Base-by-base conservation (phyloP, 1,284 basidiomycete species). In the Puccinia coronata region DNA sequence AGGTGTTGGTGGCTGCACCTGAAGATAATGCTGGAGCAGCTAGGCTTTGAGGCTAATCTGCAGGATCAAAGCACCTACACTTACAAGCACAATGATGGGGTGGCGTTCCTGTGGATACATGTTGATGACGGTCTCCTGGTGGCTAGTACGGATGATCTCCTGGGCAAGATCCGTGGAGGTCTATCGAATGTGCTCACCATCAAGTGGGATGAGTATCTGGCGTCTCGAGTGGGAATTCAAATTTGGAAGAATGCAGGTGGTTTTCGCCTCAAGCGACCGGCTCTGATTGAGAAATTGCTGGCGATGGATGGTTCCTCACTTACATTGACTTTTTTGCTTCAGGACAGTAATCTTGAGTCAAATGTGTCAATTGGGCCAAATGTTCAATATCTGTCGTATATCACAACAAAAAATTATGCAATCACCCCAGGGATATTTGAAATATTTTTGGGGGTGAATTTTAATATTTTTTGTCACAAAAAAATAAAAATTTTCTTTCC, bases 1-100 rank as follows among this genome's bases (percentile, higher is more conserved):
- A n/a, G n/a, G n/a, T n/a, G n/a, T n/a, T n/a, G 65, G 65, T 43
- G 36, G 36, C 39, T 9, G 12, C 47, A 43, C 20, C 47, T 72
- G 2, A 34, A 9, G n/a, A 23, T 2, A 5, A 49, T 18, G 1
- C 28, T 72, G n/a, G 31, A 28, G 5, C 3, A n/a, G 31, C 47
- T 16, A 25, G 47, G 6, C 55, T 72, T 34, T 16, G 14, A 28
- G 41, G 8, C 18, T 28, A 49, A 31, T 49, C 41, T 14, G 28
- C 28, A 49, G 43, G 69, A 71, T 18, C 3, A n/a, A 23, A 71
- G 69, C 43, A 49, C 51, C 8, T 71, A 71, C 18, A 49, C 51
- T 28, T 71, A 25, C 31, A 14, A 28, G 18, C 20, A 28, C 16
- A 28, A n/a, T 3, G 51, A 71, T 14, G 69, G 31, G 2, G 9